These are phyloP conservation scores for Fusarium sulawesiense DNA, from an alignment of 2,329 filamentous ascomycete species.

Conservation along the genomic window DNA sequence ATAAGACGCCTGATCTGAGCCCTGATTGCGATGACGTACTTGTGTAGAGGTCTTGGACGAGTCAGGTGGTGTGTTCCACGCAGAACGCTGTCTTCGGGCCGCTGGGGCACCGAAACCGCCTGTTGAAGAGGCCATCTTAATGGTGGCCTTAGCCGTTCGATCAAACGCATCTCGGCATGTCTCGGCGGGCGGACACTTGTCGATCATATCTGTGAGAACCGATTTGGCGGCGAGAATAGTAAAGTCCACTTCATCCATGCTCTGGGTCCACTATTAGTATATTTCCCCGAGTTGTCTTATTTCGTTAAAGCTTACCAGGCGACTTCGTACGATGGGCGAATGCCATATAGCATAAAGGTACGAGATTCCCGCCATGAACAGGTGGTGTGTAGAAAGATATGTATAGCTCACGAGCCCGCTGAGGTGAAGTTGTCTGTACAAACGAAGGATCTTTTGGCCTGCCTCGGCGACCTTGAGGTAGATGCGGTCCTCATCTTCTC, in stretches of 20 bases:
- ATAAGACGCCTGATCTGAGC: conserved; percentile 49
- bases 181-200: conserved; percentile 95
- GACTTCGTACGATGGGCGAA: conserved; percentile 85
- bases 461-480: conserved; percentile 96
- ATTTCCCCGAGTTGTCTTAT: not conserved
- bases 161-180: conserved; percentile 95
- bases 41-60: conserved; percentile 39
- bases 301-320: conserved; percentile 72
- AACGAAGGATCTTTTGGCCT: conserved; percentile 88
- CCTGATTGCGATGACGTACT: conserved; percentile 45
- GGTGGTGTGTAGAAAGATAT: conserved; percentile 92
- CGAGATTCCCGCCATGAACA: conserved; percentile 97
- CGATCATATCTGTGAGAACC: conserved; percentile 88
- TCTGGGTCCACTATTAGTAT: conserved; percentile 56
- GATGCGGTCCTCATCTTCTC: conserved; percentile 88
- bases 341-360: conserved; percentile 99
- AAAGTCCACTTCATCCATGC: conserved; percentile 97
- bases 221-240: conserved; percentile 94
- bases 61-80: conserved; percentile 48
- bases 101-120: conserved; percentile 75
- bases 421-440: conserved; percentile 90
- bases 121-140: conserved; percentile 92
- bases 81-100: conserved; percentile 44
- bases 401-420: conserved; percentile 94
- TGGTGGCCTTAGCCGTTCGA: conserved; percentile 92